Base-by-base conservation (phyloP, 2,329 filamentous ascomycete genomes). In the Colletotrichum acutatum region DNA sequence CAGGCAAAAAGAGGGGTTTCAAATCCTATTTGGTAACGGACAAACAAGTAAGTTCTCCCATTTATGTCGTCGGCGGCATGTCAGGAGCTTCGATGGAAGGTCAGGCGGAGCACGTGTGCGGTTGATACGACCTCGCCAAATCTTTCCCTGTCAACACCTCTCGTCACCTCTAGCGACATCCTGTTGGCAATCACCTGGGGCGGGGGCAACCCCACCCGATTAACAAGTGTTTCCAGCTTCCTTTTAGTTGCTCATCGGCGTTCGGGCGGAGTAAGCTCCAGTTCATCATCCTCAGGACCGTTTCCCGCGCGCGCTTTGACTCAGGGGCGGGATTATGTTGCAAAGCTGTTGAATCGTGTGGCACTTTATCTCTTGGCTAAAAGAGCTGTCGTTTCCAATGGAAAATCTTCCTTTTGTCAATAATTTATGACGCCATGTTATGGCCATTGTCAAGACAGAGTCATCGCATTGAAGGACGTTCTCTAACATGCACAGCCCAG, bases 401-500 rank as follows among this genome's bases (percentile, higher is more conserved):
- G 34, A 52, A 7, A 16, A 63, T 24, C 22, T 24, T 37, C 16
- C 12, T 60, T 28, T 11, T 22, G 30, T 54, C 60, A 9, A 16
- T 16, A 30, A 37, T 12, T 28, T 14, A 63, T 69, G 37, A 58
- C 37, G 53, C 49, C n/a, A 69, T 58, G 19, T 24, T 37, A 19
- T n/a, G n/a, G 14, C n/a, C 30, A 53, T 22, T n/a, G 4, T 52
- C 11, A 59, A 54, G 9, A 46, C 34, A n/a, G 8, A 5, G 46
- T 4, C 16, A 58, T 46, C 8, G n/a, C 19, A 14, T 52, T 16
- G 22, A 11, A 46, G 9, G 63, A 28, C 14, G n/a, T 26, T 28
- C 26, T 67, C 56, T 56, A 11, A 71, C 68, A 71, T 22, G 62
- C 68, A 71, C 68, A 67, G 68, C 68, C 68, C 32, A 11, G 56